A percentile compares a stretch with the other conserved stretches of the same genome.
phyloP scores from a whole-genome alignment of 2,329 filamentous ascomycete genomes.

The Apiospora saccharicola region DNA sequence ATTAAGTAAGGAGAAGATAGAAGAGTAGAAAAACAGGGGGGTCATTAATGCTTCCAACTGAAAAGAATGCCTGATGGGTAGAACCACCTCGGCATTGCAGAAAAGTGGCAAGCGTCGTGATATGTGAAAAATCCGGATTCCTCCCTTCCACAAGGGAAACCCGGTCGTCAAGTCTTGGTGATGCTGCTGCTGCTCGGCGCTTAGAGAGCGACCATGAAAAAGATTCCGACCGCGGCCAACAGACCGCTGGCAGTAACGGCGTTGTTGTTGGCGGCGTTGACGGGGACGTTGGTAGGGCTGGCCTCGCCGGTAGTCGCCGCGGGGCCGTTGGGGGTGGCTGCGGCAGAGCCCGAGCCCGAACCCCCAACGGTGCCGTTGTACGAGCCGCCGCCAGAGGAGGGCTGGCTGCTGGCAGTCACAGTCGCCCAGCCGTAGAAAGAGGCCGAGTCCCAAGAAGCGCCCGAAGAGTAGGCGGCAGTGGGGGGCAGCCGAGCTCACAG shows the following conservation, averaged over 20 bases:
- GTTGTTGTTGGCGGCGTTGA: background rate
- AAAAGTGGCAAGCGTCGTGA: background rate
- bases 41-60: background rate
- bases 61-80: too few species aligned
- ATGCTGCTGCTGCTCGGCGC: background rate
- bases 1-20: background rate
- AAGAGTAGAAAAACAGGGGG: background rate
- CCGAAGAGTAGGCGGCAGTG: background rate
- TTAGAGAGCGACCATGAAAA: background rate
- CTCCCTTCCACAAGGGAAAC: too few species aligned
- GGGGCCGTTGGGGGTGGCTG: background rate
- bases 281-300: background rate
- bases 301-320: background rate
- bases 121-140: background rate
- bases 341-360: background rate
- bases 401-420: constrained; percentile 15
- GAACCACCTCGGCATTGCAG: background rate
- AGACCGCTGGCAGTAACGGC: background rate
- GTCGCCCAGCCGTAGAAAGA: constrained; percentile 5
- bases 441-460: background rate
- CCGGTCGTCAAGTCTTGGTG: background rate
- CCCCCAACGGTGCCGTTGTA: background rate
- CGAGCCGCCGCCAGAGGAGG: background rate
- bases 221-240: background rate
- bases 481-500: too few species aligned